phyloP scores from a whole-genome alignment of 495 filamentous ascomycete species.

The Penicillium longicatenatum region DNA sequence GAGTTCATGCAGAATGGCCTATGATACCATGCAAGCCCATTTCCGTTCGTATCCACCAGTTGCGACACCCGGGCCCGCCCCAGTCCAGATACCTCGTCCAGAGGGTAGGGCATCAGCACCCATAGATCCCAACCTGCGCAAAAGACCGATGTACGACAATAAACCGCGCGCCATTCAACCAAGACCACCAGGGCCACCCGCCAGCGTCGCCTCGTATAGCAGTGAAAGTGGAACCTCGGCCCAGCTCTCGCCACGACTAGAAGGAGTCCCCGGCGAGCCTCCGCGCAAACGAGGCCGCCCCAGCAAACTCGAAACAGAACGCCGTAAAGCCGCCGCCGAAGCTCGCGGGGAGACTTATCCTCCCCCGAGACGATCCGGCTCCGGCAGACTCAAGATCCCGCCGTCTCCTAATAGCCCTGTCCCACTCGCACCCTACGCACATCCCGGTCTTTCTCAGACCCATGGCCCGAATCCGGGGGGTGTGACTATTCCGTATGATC shows the following conservation, averaged over 20 bases:
- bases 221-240: constrained; percentile 43
- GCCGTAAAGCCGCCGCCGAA: constrained; percentile 52
- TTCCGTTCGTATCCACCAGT: constrained; percentile 8
- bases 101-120: constrained; percentile 26
- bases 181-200: constrained; percentile 39
- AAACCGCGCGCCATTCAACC: constrained; percentile 49
- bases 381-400: constrained; percentile 34
- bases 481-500: constrained; percentile 17
- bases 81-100: constrained; percentile 19
- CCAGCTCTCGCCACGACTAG: constrained; percentile 40
- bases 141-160: constrained; percentile 42
- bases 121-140: constrained; percentile 33
- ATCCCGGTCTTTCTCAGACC: background rate
- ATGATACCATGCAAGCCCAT: constrained; percentile 39
- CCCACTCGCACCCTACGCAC: constrained; percentile 4
- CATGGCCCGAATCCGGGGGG: background rate
- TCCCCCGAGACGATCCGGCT: constrained; percentile 35
- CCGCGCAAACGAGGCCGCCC: constrained; percentile 63
- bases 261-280: constrained; percentile 33
- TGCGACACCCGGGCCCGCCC: constrained; percentile 2
- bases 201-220: constrained; percentile 39
- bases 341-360: constrained; percentile 54
- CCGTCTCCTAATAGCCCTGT: constrained; percentile 38
- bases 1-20: constrained; percentile 45
- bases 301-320: constrained; percentile 57